These are phyloP conservation scores for Gaertneriomyces sp. DNA, from an alignment of 192 early-diverging fungal genomes.

Conservation along the genomic window DNA sequence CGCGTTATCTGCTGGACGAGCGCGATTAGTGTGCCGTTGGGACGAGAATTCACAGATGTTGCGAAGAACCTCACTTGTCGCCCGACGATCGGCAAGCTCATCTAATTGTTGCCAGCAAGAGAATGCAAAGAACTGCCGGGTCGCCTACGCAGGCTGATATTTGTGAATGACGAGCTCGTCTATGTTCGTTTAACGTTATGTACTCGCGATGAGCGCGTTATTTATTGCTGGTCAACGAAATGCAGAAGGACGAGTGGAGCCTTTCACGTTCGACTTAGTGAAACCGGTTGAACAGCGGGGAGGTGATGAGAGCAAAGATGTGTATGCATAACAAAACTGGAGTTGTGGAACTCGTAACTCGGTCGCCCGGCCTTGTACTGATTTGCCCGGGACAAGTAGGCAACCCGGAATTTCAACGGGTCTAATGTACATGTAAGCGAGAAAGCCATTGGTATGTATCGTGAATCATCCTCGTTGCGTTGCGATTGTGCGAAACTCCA, in stretches of 20 bases:
- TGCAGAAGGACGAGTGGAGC: background rate
- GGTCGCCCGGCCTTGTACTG: background rate
- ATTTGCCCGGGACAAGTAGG: background rate
- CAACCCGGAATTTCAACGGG: background rate
- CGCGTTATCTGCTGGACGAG: no score
- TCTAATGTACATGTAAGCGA: no score
- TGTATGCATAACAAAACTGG: background rate
- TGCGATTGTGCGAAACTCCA: no score
- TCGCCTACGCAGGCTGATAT: background rate
- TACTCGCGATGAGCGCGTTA: background rate
- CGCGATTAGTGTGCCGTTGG: background rate
- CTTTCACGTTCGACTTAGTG: background rate
- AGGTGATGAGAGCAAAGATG: background rate
- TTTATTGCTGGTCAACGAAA: background rate
- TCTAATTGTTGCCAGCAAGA: background rate
- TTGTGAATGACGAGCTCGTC: background rate
- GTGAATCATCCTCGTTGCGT: no score
- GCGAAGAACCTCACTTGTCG: background rate
- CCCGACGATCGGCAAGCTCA: background rate
- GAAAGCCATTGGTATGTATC: no score
- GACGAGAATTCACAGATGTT: background rate
- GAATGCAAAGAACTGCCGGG: slow-evolving; percentile 1
- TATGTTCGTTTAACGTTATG: background rate
- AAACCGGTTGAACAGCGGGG: background rate
- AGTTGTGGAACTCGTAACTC: background rate